Base-by-base conservation (phyloP, 768 basidiomycete species). In the Lactarius sanguifluus region DNA sequence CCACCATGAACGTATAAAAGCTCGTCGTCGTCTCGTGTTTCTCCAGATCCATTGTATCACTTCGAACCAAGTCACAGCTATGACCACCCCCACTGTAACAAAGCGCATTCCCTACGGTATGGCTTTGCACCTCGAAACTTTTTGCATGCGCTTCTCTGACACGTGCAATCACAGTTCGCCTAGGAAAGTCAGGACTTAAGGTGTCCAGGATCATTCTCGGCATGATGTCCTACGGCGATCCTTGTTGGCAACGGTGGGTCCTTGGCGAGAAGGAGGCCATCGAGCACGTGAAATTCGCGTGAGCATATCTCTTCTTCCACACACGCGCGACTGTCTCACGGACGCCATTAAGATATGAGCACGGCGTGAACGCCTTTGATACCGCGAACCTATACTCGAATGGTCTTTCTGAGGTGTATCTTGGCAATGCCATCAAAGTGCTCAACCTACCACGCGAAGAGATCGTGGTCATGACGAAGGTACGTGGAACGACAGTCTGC, bases 171-270 rank as follows among this genome's bases (percentile, higher is more conserved):
- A n/a, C 47, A 71, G 73, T 72, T 23, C 73, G 76, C 38, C 71
- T 75, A 10, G 80, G 80, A 36, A 85, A 81, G 6, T 86, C 84
- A 0, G 87, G 86, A 2, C 74, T 86, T 47, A 84, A 88, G 72
- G 82, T 90, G 0, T 88, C 87, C 30, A 84, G 81, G 75, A 79
- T 89, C 59, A 87, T 89, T 52, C 77, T 90, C 0, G 89, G 88
- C 2, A 82, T 80, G 45, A 86, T 87, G 86, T 77, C 79, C 23
- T 88, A 86, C 69, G 86, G 82, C 30, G 73, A 72, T 15, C 32
- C 70, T 3, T 58, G 62, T 43, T 75, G 75, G 70, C 64, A 74
- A 50, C 64, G 65, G 10, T 80, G 78, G 79, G 72, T 78, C 32
- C 64, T 75, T 1, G 72, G 65, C 12, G 75, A 80, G 57, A 72